These are phyloP conservation scores for Cryptococcus maquisensis DNA, from an alignment of 1,284 basidiomycete species.

Conservation along the genomic window DNA sequence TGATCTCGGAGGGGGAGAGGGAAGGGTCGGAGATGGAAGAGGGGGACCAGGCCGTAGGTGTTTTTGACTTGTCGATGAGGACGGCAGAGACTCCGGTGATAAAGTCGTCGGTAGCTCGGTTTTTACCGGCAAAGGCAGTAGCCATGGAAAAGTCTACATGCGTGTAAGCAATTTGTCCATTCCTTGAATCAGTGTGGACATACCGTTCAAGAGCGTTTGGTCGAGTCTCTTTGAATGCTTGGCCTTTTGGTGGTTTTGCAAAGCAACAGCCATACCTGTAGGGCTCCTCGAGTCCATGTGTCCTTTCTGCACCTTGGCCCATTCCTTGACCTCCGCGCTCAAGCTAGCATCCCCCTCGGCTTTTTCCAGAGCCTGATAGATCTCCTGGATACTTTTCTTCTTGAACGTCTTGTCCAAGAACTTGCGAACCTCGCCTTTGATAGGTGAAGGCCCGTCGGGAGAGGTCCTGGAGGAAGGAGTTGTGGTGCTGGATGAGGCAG, in stretches of 20 bases:
- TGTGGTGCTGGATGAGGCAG: conserved; percentile 1
- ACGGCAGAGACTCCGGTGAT: conserved; percentile 70
- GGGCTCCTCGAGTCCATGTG: conserved; percentile 71
- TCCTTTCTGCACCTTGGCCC: conserved; percentile 68
- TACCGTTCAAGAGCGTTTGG: conserved; percentile 72
- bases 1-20: conserved; percentile 54
- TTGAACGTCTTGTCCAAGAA: conserved; percentile 77
- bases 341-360: conserved; percentile 42
- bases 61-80: conserved; percentile 60
- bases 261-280: conserved; percentile 80
- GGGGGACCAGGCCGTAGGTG: conserved; percentile 49
- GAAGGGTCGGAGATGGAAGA: conserved; percentile 58
- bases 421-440: conserved; percentile 62
- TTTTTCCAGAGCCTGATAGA: conserved; percentile 59
- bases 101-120: conserved; percentile 75
- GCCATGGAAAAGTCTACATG: conserved; percentile 36
- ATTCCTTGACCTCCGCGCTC: conserved; percentile 57
- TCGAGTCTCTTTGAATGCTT: conserved; percentile 58
- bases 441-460: conserved; percentile 57
- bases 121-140: conserved; percentile 29
- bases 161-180: not conserved
- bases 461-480: conserved; percentile 26
- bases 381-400: conserved; percentile 64
- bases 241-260: conserved; percentile 70
- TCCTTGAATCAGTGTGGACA: conserved; percentile 46